Conservation (phyloP, 371 early-diverging fungal genomes). For the Amoeboaphelidium occidentale region DNA sequence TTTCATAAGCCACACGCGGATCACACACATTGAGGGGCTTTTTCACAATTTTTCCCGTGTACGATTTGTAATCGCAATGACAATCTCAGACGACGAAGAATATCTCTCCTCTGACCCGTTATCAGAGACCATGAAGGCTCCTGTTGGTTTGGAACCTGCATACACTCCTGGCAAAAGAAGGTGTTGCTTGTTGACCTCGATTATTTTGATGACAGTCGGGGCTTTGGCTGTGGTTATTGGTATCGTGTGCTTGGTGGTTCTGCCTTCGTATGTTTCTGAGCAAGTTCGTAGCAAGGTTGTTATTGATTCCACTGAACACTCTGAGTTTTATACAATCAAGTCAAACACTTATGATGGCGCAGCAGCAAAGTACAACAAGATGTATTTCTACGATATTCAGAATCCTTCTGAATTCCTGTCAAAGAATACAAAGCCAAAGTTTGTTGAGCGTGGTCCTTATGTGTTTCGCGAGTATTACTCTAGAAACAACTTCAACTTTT, state of each 20-base stretch:
- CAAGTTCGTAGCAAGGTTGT: background rate
- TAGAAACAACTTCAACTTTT: background rate
- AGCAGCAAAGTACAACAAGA: background rate
- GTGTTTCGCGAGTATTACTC: background rate
- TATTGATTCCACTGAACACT: background rate
- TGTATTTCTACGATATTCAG: background rate
- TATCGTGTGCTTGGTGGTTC: background rate
- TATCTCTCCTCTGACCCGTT: too few species aligned
- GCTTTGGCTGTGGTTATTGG: too few species aligned
- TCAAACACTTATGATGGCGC: background rate
- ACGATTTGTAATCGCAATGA: too few species aligned
- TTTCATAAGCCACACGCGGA: too few species aligned
- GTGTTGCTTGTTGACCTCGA: background rate
- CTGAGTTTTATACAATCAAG: background rate
- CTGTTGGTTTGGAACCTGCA: too few species aligned
- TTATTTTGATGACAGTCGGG: background rate
- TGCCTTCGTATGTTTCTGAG: background rate
- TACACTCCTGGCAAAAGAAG: too few species aligned
- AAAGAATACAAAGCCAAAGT: too few species aligned
- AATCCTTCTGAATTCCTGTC: background rate
- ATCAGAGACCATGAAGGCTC: too few species aligned
- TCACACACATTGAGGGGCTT: too few species aligned
- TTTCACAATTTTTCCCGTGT: too few species aligned
- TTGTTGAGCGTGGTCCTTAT: background rate
- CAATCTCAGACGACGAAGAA: too few species aligned